Evolutionary conservation across 352 stramenopile species (phyloP).

Genomic region (Phytophthora cryptogea): DNA sequence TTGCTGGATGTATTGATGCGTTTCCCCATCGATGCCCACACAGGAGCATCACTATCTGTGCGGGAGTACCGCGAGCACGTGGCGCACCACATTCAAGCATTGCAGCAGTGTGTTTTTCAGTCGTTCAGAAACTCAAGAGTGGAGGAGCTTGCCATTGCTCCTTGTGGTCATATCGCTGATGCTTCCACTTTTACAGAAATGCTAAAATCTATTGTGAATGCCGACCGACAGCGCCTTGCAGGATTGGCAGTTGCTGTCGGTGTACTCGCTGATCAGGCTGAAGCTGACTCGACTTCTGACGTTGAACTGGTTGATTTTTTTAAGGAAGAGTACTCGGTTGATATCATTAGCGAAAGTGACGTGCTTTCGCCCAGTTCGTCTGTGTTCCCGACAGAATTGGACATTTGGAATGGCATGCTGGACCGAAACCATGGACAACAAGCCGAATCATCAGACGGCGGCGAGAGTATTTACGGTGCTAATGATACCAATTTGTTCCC

Average conservation of each 20-base stretch:
- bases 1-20: slow-evolving; percentile 67
- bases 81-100: slow-evolving; percentile 55
- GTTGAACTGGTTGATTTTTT: slow-evolving; percentile 59
- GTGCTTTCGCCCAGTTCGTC: slow-evolving; percentile 24
- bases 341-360: slow-evolving; percentile 14
- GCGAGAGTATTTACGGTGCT: slow-evolving; percentile 45
- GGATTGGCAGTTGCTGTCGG: slow-evolving; percentile 51
- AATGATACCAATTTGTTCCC: slow-evolving; percentile 45
- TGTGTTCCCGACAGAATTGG: slow-evolving; percentile 85
- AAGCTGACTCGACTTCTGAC: slow-evolving; percentile 36
- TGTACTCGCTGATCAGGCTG: slow-evolving; percentile 43
- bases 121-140: slow-evolving; percentile 47
- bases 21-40: slow-evolving; percentile 89
- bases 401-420: slow-evolving; percentile 86
- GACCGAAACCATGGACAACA: slow-evolving; percentile 15
- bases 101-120: slow-evolving; percentile 76
- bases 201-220: slow-evolving; percentile 37
- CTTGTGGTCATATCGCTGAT: slow-evolving; percentile 55
- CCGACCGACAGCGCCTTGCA: slow-evolving; percentile 38
- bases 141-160: slow-evolving; percentile 66
- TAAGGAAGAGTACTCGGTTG: slow-evolving; percentile 60
- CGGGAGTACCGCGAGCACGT: slow-evolving; percentile 56
- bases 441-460: slow-evolving; percentile 5
- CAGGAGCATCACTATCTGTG: slow-evolving; percentile 55
- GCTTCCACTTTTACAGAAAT: slow-evolving; percentile 47